Evolutionary conservation across 768 basidiomycete species (phyloP).

Genomic region (Hypholoma sublateritium): DNA sequence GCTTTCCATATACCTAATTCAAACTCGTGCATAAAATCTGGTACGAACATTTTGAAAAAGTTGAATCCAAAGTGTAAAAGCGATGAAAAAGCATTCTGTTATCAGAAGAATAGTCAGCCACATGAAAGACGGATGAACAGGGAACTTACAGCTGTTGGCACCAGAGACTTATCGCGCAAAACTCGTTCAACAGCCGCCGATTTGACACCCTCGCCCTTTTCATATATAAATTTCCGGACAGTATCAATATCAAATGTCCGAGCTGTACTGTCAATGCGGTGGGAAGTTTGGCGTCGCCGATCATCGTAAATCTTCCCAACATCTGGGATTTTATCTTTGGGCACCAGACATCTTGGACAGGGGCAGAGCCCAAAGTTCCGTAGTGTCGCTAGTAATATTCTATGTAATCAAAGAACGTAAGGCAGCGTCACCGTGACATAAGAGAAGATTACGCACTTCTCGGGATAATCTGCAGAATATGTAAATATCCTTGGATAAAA

Average conservation of each 20-base stretch:
- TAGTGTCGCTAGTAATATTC: conserved; percentile 35
- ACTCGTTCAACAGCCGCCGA: not conserved
- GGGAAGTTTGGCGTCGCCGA: not conserved
- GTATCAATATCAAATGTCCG: not conserved
- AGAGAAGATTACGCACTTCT: conserved; percentile 13
- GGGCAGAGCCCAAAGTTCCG: conserved; percentile 29
- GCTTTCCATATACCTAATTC: conserved; percentile 36
- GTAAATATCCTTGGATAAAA: conserved; percentile 17
- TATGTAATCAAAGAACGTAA: not conserved
- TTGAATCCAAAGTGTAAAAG: conserved; percentile 19
- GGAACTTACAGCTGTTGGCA: conserved; percentile 3
- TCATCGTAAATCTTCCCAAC: conserved; percentile 27
- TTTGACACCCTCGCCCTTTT: conserved; percentile 6
- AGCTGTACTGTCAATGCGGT: conserved; percentile 8
- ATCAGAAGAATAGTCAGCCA: not conserved
- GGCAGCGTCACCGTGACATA: not conserved
- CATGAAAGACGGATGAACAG: not conserved
- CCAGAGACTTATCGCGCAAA: conserved; percentile 3
- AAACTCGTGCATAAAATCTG: conserved; percentile 35
- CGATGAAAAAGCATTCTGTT: conserved; percentile 30
- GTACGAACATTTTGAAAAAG: conserved; percentile 23
- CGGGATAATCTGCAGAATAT: conserved; percentile 20
- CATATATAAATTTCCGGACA: conserved; percentile 5
- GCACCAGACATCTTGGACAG: conserved; percentile 36
- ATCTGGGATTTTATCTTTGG: conserved; percentile 21